Evolutionary conservation across 805 yeast genomes (phyloP).

Genomic region (Ogataea nitratoaversa): DNA sequence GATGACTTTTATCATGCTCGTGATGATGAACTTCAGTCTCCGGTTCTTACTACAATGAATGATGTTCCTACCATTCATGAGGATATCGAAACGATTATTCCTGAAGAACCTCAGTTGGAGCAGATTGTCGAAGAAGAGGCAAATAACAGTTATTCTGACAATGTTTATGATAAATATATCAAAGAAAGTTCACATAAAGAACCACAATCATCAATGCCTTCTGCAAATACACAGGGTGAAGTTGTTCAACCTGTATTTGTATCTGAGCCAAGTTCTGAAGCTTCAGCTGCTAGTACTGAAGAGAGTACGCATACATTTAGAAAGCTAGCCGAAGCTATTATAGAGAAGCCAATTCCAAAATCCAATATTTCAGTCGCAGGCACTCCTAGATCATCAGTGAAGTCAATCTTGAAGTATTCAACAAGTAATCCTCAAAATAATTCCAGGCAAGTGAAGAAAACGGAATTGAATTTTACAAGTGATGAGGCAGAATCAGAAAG

Average conservation of each 20-base stretch:
- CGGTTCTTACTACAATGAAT: too few species aligned
- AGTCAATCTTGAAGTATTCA: conserved; percentile 18
- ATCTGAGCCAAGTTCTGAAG: background rate
- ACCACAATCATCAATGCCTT: too few species aligned
- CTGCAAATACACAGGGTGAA: background rate
- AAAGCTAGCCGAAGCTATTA: conserved; percentile 13
- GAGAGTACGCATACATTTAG: conserved; percentile 14
- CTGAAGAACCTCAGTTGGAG: conserved; percentile 14
- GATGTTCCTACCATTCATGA: too few species aligned
- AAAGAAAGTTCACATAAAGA: background rate
- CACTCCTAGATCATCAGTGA: conserved; percentile 17
- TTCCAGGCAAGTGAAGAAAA: conserved; percentile 1
- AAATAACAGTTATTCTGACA: conserved; percentile 10
- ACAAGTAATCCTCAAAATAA: too few species aligned
- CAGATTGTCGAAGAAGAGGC: conserved; percentile 23
- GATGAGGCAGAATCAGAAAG: conserved; percentile 16
- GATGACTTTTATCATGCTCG: conserved; percentile 17
- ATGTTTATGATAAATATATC: conserved; percentile 3
- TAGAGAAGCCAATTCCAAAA: conserved; percentile 1
- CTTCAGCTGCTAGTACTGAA: too few species aligned
- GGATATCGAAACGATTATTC: too few species aligned
- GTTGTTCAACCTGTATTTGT: background rate
- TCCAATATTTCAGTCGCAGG: background rate
- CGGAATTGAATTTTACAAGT: background rate
- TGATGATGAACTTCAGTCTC: too few species aligned